phyloP scores from a whole-genome alignment of 495 filamentous ascomycete species.

The Podospora fimiseda region DNA sequence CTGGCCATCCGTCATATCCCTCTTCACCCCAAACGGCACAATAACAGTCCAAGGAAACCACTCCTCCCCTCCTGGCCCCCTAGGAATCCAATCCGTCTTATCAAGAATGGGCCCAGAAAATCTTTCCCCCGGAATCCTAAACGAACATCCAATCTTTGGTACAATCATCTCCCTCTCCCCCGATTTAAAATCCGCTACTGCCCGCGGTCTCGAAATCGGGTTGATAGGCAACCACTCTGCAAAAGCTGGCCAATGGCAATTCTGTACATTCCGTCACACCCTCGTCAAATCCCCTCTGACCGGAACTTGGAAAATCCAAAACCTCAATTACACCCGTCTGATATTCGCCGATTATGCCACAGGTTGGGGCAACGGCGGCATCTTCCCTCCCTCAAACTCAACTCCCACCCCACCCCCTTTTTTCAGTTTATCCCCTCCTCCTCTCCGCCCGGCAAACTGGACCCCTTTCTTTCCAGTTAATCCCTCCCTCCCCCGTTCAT shows the following conservation, averaged over 20 bases:
- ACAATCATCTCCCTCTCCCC: slow-evolving; percentile 11
- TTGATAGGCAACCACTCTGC: slow-evolving; percentile 11
- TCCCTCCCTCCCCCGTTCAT: slow-evolving; percentile 11
- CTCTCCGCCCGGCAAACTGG: background rate
- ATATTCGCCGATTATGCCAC: slow-evolving; percentile 10
- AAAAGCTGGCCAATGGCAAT: slow-evolving; percentile 13
- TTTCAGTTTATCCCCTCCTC: background rate
- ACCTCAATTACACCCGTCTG: slow-evolving; percentile 3
- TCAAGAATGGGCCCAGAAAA: slow-evolving; percentile 15
- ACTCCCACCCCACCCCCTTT: too few relatives aligned
- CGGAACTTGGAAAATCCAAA: slow-evolving; percentile 15
- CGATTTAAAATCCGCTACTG: background rate
- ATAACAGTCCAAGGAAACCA: slow-evolving; percentile 6
- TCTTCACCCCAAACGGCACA: slow-evolving; percentile 9
- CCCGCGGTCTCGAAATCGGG: slow-evolving; percentile 17
- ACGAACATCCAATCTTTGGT: slow-evolving; percentile 19
- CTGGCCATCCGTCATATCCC: slow-evolving; percentile 14
- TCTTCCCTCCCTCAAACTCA: background rate
- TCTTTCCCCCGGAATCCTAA: slow-evolving; percentile 12
- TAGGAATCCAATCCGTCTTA: slow-evolving; percentile 6
- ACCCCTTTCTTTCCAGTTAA: background rate
- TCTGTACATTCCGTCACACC: slow-evolving; percentile 11
- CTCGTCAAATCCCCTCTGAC: slow-evolving; percentile 13
- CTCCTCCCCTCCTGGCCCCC: background rate
- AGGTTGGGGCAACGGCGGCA: slow-evolving; percentile 15